A percentile compares a stretch with the other conserved stretches of the same genome.
These are phyloP conservation scores for Xylaria sp. DNA, from an alignment of 2,329 filamentous ascomycete species.

Conservation along the genomic window DNA sequence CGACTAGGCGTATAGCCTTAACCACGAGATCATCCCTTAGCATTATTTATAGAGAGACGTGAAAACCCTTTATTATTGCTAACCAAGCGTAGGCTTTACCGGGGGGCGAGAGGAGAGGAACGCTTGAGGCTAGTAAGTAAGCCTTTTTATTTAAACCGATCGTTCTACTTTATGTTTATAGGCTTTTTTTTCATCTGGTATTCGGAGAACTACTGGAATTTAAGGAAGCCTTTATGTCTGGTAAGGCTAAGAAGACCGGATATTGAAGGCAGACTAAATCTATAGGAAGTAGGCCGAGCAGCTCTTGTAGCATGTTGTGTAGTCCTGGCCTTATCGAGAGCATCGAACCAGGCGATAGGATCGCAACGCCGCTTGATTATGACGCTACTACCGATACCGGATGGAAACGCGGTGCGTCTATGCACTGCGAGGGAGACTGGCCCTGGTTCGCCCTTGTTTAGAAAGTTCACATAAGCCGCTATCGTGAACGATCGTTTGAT, in stretches of 20 bases:
- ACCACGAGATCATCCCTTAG: constrained; percentile 42
- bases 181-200: constrained; percentile 72
- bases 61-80: constrained; percentile 52
- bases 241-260: too few species aligned
- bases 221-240: constrained; percentile 47
- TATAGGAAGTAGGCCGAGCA: neutral
- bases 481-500: constrained; percentile 61
- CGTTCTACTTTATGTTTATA: constrained; percentile 75
- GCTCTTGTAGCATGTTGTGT: constrained; percentile 17
- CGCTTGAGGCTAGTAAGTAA: constrained; percentile 6
- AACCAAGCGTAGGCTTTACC: constrained; percentile 40
- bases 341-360: constrained; percentile 60
- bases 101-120: neutral
- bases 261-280: constrained; percentile 43
- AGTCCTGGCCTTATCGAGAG: constrained; percentile 40
- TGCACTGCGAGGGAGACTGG: too few species aligned
- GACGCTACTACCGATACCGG: constrained; percentile 60
- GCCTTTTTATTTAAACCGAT: constrained; percentile 60
- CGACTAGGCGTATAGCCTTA: constrained; percentile 68
- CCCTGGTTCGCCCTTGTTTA: too few species aligned
- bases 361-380: constrained; percentile 59
- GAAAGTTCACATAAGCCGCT: constrained; percentile 54
- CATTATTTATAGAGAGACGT: constrained; percentile 68
- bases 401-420: constrained; percentile 65
- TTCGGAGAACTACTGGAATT: constrained; percentile 64